These are phyloP conservation scores for Anisogramma anomala DNA, from an alignment of 2,329 filamentous ascomycete species.

Conservation along the genomic window DNA sequence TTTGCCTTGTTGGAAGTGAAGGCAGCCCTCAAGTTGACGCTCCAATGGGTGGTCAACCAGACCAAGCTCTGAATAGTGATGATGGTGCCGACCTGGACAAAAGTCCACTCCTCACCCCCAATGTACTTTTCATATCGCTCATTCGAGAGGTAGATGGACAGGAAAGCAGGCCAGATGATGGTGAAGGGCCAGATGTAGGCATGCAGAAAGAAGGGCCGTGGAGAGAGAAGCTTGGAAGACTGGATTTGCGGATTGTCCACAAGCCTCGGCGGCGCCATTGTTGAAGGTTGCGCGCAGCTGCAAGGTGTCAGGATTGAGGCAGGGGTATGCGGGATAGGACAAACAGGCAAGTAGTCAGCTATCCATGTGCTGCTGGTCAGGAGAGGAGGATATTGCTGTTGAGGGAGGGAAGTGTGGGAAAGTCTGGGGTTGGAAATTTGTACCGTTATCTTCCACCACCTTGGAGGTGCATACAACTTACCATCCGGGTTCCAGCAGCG, in stretches of 20 bases:
- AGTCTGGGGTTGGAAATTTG: too few species aligned
- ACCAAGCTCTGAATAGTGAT: slow-evolving; percentile 76
- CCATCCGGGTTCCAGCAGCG: too few species aligned
- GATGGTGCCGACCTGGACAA: slow-evolving; percentile 84
- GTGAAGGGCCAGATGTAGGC: slow-evolving; percentile 89
- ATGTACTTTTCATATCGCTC: slow-evolving; percentile 87
- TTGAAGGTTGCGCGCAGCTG: slow-evolving; percentile 2
- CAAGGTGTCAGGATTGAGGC: background rate
- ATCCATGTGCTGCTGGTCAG: too few species aligned
- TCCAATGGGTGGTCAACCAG: slow-evolving; percentile 98
- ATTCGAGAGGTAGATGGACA: slow-evolving; percentile 72
- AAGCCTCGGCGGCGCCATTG: slow-evolving; percentile 50
- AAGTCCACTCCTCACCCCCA: slow-evolving; percentile 92
- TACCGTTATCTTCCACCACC: too few species aligned
- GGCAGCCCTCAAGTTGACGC: slow-evolving; percentile 68
- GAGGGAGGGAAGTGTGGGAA: too few species aligned
- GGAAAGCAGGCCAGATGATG: slow-evolving; percentile 83
- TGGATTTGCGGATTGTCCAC: slow-evolving; percentile 87
- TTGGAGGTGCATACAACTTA: too few species aligned
- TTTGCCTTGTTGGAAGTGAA: slow-evolving; percentile 69
- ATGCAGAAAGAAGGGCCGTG: slow-evolving; percentile 69
- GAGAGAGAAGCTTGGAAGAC: slow-evolving; percentile 76
- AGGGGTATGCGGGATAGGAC: background rate
- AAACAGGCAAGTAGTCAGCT: background rate
- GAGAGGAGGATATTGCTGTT: too few species aligned